phyloP scores from a whole-genome alignment of 2,329 filamentous ascomycete species.

The Fusarium mundagurra region DNA sequence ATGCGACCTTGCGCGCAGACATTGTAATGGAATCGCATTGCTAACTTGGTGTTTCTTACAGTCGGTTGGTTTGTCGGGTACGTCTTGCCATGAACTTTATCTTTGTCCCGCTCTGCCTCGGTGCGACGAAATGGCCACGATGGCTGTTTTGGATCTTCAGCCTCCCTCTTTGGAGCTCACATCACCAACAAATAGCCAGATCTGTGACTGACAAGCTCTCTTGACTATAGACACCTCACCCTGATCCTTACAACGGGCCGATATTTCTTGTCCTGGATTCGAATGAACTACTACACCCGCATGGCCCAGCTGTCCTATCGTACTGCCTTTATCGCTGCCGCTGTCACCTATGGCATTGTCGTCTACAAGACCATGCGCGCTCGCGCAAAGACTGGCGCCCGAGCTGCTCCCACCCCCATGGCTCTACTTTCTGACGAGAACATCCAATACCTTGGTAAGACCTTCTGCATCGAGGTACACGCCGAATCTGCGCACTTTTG shows the following conservation, averaged over 20 bases:
- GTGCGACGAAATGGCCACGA: constrained; percentile 27
- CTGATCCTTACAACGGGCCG: constrained; percentile 84
- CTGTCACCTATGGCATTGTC: constrained; percentile 94
- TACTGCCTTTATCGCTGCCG: constrained; percentile 87
- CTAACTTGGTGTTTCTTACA: constrained; percentile 47
- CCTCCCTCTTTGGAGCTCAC: background rate
- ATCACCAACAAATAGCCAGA: background rate
- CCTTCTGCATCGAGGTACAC: background rate
- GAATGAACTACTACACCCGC: constrained; percentile 84
- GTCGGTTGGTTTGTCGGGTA: constrained; percentile 87
- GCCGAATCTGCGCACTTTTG: too few relatives aligned
- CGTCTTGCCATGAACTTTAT: constrained; percentile 50
- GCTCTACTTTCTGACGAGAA: constrained; percentile 89
- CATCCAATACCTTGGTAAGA: constrained; percentile 93
- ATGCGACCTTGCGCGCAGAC: constrained; percentile 1
- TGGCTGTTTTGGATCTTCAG: constrained; percentile 11
- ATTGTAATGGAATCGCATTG: constrained; percentile 19
- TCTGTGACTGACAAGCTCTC: constrained; percentile 24
- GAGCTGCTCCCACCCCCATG: constrained; percentile 66
- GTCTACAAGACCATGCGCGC: constrained; percentile 97
- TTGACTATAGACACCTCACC: constrained; percentile 75
- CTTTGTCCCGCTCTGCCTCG: constrained; percentile 6
- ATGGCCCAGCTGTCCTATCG: constrained; percentile 89
- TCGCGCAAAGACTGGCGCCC: constrained; percentile 77
- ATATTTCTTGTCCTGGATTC: constrained; percentile 86